These are phyloP conservation scores for Metschnikowia reukaufii DNA, from an alignment of 805 yeast genomes.

Conservation along the genomic window DNA sequence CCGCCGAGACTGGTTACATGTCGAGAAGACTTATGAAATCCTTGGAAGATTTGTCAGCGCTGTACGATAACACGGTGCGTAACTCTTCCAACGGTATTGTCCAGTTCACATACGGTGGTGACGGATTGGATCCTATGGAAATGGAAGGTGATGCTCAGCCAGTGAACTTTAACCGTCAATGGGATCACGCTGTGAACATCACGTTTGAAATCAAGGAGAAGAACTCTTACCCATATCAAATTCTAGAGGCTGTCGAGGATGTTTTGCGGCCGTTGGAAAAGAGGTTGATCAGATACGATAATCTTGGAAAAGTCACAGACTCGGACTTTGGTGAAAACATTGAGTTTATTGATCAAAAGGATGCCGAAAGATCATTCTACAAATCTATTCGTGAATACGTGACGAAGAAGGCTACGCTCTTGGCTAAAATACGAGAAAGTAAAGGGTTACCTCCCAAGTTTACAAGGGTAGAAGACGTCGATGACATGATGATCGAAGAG, in stretches of 20 bases:
- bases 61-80: conserved; percentile 91
- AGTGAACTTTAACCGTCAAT: conserved; percentile 87
- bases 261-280: conserved; percentile 62
- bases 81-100: conserved; percentile 96
- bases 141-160: conserved; percentile 99
- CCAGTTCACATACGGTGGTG: conserved; percentile 98
- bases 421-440: conserved; percentile 57
- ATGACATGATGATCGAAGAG: conserved; percentile 38
- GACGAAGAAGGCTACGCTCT: conserved; percentile 49
- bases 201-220: conserved; percentile 57
- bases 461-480: conserved; percentile 33
- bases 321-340: conserved; percentile 48
- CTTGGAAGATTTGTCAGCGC: conserved; percentile 89
- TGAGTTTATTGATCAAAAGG: conserved; percentile 76
- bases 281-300: conserved; percentile 65
- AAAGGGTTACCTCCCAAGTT: conserved; percentile 50
- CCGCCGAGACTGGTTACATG: conserved; percentile 99
- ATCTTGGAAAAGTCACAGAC: conserved; percentile 56
- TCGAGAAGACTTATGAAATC: conserved; percentile 98
- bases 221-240: conserved; percentile 70
- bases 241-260: conserved; percentile 52
- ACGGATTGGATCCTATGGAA: conserved; percentile 95
- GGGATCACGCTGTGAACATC: conserved; percentile 86
- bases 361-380: conserved; percentile 86
- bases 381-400: conserved; percentile 70